These are phyloP conservation scores for Dunaliella salina DNA, from an alignment of 163 green algal species.

Conservation along the genomic window DNA sequence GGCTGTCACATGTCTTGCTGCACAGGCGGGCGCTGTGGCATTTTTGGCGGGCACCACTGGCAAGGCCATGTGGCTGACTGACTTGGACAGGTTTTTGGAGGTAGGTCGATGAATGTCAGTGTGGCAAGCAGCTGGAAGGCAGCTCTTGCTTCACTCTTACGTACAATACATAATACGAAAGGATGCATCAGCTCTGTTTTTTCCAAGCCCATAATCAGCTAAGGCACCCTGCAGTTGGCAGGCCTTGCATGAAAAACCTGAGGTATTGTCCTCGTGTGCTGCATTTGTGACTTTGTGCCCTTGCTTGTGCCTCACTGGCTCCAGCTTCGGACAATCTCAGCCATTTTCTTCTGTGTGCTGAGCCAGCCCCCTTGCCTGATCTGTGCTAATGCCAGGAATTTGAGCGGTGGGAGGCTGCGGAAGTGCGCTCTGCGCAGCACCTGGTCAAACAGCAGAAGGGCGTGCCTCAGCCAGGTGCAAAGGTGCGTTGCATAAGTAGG, in stretches of 20 bases:
- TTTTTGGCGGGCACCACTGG: constrained; percentile 58
- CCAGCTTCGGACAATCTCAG: neutral
- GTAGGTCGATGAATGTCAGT: constrained; percentile 5
- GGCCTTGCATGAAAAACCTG: no score
- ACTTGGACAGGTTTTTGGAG: constrained; percentile 75
- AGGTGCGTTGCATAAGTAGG: neutral
- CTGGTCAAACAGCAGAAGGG: constrained; percentile 25
- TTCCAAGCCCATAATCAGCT: no score
- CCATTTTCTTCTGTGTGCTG: neutral
- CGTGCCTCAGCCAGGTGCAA: constrained; percentile 23
- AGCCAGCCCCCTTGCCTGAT: neutral
- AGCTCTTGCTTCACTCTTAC: no score
- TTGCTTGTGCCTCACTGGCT: no score
- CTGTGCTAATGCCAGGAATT: constrained; percentile 37
- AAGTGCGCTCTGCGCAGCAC: constrained; percentile 39
- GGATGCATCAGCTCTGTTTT: no score
- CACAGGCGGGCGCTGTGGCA: constrained; percentile 45
- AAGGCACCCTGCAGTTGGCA: no score
- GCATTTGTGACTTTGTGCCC: no score
- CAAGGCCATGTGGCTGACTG: constrained; percentile 64
- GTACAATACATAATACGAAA: no score
- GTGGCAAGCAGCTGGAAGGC: no score
- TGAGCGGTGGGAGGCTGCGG: constrained; percentile 49
- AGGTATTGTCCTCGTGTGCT: no score
- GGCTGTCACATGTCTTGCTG: neutral